Percentiles rank a stretch among this genome's conserved stretches.
Evolutionary conservation across 2,329 filamentous ascomycete species (phyloP).

Genomic region (Diaporthe eres): DNA sequence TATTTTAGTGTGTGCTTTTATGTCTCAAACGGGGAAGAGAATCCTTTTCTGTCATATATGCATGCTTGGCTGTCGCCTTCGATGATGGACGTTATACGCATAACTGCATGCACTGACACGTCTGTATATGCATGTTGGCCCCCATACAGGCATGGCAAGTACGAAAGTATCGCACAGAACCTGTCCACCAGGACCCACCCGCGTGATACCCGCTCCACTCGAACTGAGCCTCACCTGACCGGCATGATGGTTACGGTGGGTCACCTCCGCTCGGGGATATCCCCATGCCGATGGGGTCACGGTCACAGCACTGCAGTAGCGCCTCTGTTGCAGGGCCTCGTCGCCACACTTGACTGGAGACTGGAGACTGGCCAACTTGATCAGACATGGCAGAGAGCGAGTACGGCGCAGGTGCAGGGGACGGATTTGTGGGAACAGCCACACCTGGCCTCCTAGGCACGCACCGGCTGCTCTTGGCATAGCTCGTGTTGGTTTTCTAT

Average conservation of each 20-base stretch:
- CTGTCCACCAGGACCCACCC: neutral
- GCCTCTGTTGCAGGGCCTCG: neutral
- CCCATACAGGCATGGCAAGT: neutral
- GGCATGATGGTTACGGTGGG: constrained; percentile 26
- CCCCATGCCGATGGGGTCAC: constrained; percentile 11
- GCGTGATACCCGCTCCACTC: constrained; percentile 23
- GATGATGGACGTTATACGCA: neutral
- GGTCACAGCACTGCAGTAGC: constrained; percentile 1
- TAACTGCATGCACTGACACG: neutral
- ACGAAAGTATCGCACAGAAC: neutral
- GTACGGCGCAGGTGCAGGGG: neutral
- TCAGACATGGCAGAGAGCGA: neutral
- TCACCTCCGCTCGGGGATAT: constrained; percentile 15
- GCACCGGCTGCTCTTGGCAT: constrained; percentile 17
- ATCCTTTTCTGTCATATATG: neutral
- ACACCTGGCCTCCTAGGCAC: constrained; percentile 25
- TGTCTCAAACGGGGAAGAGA: neutral
- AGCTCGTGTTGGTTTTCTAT: constrained; percentile 19
- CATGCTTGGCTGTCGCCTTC: neutral
- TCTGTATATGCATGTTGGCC: neutral
- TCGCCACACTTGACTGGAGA: constrained; percentile 2
- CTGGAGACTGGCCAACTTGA: too few relatives aligned
- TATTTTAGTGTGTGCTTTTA: constrained; percentile 15
- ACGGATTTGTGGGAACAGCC: constrained; percentile 27
- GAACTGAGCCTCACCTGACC: constrained; percentile 33